Evolutionary conservation across 345 rosid genomes (phyloP).

Genomic region (Pseudoturritis turrita): DNA sequence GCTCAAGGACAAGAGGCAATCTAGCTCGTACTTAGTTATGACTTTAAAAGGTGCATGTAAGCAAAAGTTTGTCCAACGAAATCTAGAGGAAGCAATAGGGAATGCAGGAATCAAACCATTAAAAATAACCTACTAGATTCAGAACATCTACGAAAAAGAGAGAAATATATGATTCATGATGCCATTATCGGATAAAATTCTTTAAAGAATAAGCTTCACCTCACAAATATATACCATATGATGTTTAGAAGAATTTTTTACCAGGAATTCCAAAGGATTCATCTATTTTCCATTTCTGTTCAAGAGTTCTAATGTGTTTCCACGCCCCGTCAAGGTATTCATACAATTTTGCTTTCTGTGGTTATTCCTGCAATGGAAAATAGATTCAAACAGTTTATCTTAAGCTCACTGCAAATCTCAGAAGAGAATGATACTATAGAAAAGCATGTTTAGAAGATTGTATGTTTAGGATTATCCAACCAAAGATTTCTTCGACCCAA

Average conservation of each 20-base stretch:
- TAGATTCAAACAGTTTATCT: neutral
- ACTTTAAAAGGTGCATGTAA: slow-evolving; percentile 5
- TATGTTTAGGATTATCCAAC: neutral
- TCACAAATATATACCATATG: neutral
- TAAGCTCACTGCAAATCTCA: slow-evolving; percentile 2
- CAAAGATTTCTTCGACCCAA: slow-evolving; percentile 4
- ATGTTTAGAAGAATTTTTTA: neutral
- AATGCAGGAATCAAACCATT: neutral
- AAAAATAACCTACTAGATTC: neutral
- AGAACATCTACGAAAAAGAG: neutral
- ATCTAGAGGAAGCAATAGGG: neutral
- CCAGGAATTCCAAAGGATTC: neutral
- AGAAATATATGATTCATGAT: neutral
- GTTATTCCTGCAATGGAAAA: slow-evolving; percentile 9
- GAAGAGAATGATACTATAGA: neutral
- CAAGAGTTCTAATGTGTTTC: neutral
- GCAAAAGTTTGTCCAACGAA: neutral
- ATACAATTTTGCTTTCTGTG: neutral
- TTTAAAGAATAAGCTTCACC: neutral
- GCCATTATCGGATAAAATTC: neutral
- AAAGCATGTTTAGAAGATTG: neutral
- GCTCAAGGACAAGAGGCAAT: neutral
- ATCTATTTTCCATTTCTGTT: neutral
- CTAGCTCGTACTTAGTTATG: neutral
- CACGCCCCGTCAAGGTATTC: neutral